These are phyloP conservation scores for Vanrija pseudolonga DNA, from an alignment of 1,284 basidiomycete species.

Conservation along the genomic window DNA sequence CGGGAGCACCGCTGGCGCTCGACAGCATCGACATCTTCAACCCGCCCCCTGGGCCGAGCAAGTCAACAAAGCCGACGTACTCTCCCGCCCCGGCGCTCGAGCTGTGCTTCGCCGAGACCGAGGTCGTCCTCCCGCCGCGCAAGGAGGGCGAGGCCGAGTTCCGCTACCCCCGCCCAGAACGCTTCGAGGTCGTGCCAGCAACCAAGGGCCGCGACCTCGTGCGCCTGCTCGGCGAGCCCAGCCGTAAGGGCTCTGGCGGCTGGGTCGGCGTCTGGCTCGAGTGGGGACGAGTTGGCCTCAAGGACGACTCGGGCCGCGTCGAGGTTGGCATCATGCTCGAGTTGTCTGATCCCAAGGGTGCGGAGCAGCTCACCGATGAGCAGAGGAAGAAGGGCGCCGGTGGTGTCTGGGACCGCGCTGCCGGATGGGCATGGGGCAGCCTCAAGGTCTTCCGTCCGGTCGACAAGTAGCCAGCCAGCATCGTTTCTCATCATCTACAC, in stretches of 20 bases:
- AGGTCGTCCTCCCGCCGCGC: constrained; percentile 40
- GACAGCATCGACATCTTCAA: constrained; percentile 81
- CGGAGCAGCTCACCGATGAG: constrained; percentile 25
- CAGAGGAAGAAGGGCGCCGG: constrained; percentile 36
- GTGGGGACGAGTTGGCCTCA: constrained; percentile 60
- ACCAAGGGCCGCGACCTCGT: constrained; percentile 76
- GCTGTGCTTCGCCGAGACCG: constrained; percentile 55
- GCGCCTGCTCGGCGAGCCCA: constrained; percentile 68
- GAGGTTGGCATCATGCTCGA: constrained; percentile 40
- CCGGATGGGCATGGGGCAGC: constrained; percentile 40
- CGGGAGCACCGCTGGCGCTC: constrained; percentile 55
- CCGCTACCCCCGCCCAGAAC: constrained; percentile 39
- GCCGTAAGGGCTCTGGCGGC: constrained; percentile 81
- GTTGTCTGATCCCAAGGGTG: constrained; percentile 33
- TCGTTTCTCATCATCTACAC: neutral
- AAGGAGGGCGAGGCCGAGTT: constrained; percentile 15
- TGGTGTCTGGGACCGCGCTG: constrained; percentile 46
- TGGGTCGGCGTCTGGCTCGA: constrained; percentile 88
- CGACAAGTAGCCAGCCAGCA: neutral
- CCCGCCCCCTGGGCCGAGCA: constrained; percentile 12
- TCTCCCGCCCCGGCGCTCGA: constrained; percentile 54
- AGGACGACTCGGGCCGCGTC: neutral
- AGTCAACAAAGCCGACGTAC: constrained; percentile 14
- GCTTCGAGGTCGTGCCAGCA: constrained; percentile 53
- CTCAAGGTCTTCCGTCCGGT: constrained; percentile 36